Conservation (phyloP, 2,329 filamentous ascomycete species). For the Xylariales sp. region DNA sequence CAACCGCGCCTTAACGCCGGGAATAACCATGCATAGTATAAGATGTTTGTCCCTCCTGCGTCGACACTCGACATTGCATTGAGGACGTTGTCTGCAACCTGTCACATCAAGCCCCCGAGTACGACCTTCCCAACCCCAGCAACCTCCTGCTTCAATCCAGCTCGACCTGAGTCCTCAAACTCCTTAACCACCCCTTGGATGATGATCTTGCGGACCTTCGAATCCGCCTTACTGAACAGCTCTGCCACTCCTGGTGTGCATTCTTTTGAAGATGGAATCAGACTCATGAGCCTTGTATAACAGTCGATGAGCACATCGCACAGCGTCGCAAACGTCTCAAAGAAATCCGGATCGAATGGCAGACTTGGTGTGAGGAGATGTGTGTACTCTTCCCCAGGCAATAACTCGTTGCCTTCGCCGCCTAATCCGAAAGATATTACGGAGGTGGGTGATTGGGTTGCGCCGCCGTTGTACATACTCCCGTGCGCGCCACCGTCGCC, state of each 20-base stretch:
- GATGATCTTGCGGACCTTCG: slow-evolving; percentile 80
- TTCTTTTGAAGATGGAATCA: slow-evolving; percentile 71
- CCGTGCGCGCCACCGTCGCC: slow-evolving; percentile 12
- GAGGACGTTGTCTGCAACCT: too few relatives aligned
- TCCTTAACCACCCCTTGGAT: slow-evolving; percentile 83
- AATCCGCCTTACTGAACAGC: slow-evolving; percentile 84
- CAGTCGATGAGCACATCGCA: slow-evolving; percentile 94
- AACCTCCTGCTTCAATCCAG: slow-evolving; percentile 73
- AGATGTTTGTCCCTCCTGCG: too few relatives aligned
- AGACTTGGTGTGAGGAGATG: slow-evolving; percentile 86
- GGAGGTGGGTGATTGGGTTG: slow-evolving; percentile 30
- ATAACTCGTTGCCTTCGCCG: slow-evolving; percentile 59
- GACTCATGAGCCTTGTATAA: slow-evolving; percentile 71
- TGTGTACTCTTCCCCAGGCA: slow-evolving; percentile 81
- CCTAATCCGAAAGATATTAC: slow-evolving; percentile 49
- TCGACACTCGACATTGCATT: too few relatives aligned
- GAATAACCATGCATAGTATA: too few relatives aligned
- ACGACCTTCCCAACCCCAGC: slow-evolving; percentile 85
- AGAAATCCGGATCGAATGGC: slow-evolving; percentile 95
- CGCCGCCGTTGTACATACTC: slow-evolving; percentile 17
- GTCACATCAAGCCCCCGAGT: slow-evolving; percentile 74
- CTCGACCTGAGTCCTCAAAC: slow-evolving; percentile 82
- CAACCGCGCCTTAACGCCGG: too few relatives aligned
- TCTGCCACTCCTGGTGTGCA: slow-evolving; percentile 71
- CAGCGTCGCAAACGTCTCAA: slow-evolving; percentile 90